A percentile compares a stretch with the other conserved stretches of the same genome.
Conservation (phyloP, 768 basidiomycete species). For the Coprinopsis strossmayeri region DNA sequence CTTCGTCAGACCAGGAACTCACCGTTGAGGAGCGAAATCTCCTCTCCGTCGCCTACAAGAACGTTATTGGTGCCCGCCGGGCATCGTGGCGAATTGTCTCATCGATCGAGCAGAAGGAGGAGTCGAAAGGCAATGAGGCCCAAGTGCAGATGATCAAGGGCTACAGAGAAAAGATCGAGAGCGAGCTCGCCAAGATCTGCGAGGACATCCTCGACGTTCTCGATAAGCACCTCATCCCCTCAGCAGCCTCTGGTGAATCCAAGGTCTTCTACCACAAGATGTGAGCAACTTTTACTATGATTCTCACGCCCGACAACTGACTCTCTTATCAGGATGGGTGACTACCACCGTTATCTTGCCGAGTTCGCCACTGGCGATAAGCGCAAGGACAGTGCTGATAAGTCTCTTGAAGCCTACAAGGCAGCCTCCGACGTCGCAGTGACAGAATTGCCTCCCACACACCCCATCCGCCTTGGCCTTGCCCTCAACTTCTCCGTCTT, state of each 20-base stretch:
- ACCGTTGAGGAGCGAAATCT: conserved; percentile 98
- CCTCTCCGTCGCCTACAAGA: conserved; percentile 98
- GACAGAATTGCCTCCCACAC: conserved; percentile 91
- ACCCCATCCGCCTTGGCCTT: conserved; percentile 97
- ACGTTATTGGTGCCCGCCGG: conserved; percentile 96
- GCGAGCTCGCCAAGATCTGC: conserved; percentile 95
- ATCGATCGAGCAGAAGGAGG: conserved; percentile 99
- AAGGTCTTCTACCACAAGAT: conserved; percentile 99
- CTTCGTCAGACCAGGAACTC: conserved; percentile 95
- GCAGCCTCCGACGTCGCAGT: conserved; percentile 95
- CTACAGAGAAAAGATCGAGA: conserved; percentile 97
- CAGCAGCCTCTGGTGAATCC: conserved; percentile 92
- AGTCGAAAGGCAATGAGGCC: conserved; percentile 94
- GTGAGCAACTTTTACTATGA: conserved; percentile 35
- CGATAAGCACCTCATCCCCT: conserved; percentile 96
- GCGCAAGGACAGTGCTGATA: conserved; percentile 95
- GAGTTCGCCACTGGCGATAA: conserved; percentile 98
- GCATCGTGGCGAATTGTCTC: conserved; percentile 98
- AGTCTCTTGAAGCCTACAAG: conserved; percentile 97
- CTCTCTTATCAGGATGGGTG: conserved; percentile 78
- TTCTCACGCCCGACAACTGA: conserved; percentile 10
- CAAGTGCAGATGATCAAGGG: conserved; percentile 97
- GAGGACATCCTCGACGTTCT: conserved; percentile 97
- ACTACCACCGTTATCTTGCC: conserved; percentile 98
- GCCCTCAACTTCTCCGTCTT: conserved; percentile 99